These are phyloP conservation scores for Venturia asperata DNA, from an alignment of 2,329 filamentous ascomycete species.

Conservation along the genomic window DNA sequence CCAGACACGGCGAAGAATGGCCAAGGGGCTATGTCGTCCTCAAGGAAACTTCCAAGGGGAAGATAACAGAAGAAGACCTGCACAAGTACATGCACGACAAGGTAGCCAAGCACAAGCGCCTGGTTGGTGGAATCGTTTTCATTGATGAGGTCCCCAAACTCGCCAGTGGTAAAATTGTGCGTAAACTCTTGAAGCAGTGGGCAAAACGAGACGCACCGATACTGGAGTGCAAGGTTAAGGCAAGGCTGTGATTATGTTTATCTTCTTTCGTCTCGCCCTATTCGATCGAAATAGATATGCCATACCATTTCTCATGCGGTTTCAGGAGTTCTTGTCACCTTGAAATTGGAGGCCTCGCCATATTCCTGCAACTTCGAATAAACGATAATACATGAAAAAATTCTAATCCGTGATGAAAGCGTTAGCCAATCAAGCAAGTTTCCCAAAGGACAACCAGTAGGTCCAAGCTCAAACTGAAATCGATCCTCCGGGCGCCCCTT, in stretches of 20 bases:
- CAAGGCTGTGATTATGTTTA: conserved; percentile 16
- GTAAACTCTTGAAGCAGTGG: conserved; percentile 51
- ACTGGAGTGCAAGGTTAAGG: conserved; percentile 19
- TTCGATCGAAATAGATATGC: not conserved
- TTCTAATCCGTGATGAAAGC: not conserved
- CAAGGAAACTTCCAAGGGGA: conserved; percentile 40
- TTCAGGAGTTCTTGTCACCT: not conserved
- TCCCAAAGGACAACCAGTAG: not conserved
- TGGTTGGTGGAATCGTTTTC: conserved; percentile 48
- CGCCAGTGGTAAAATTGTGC: conserved; percentile 52
- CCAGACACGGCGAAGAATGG: conserved; percentile 42
- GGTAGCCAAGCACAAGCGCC: conserved; percentile 47
- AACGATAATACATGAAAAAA: not conserved
- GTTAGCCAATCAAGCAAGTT: not conserved
- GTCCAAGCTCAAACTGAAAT: not conserved
- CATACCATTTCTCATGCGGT: not conserved
- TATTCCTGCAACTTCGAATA: not conserved
- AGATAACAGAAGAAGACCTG: conserved; percentile 26
- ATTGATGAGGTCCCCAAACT: conserved; percentile 52
- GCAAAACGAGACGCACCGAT: conserved; percentile 44
- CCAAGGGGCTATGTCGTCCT: conserved; percentile 48
- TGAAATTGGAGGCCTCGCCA: too few species aligned
- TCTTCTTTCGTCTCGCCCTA: too few species aligned
- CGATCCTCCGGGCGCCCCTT: too few species aligned
- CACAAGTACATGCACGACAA: conserved; percentile 36